Percentiles rank a stretch among this genome's conserved stretches.
Evolutionary conservation across 306 rosid genomes (phyloP).

Genomic region (Prunus mongolica): DNA sequence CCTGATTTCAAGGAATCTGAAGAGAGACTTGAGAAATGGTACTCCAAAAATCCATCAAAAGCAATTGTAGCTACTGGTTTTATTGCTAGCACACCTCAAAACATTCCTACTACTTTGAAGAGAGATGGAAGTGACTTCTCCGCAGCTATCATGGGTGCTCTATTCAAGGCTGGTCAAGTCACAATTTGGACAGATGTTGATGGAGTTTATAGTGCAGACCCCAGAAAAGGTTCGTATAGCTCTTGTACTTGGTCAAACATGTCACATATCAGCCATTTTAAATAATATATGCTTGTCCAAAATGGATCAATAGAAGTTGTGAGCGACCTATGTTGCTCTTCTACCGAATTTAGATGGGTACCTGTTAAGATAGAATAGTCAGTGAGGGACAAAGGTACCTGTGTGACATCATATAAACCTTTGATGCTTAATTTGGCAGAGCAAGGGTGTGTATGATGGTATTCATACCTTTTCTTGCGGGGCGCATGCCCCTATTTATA

Average conservation of each 20-base stretch:
- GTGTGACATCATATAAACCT: no score
- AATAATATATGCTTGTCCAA: no score
- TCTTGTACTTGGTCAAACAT: constrained; percentile 12
- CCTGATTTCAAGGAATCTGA: constrained; percentile 77
- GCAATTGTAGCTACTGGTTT: constrained; percentile 91
- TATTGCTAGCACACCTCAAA: constrained; percentile 90
- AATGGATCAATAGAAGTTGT: no score
- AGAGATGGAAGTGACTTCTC: constrained; percentile 99
- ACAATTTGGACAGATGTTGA: constrained; percentile 99
- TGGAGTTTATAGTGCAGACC: constrained; percentile 97
- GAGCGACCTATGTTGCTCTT: no score
- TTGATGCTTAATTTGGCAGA: no score
- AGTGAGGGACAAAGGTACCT: no score
- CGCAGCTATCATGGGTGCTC: constrained; percentile 95
- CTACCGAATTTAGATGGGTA: no score
- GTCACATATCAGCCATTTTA: neutral
- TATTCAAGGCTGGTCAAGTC: constrained; percentile 70
- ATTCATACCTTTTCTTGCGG: no score
- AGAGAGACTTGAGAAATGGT: constrained; percentile 73
- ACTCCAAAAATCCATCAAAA: constrained; percentile 58
- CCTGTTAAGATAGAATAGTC: no score
- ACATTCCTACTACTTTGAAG: constrained; percentile 93
- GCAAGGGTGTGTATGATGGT: no score
- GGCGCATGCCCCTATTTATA: no score
- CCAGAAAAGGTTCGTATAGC: constrained; percentile 76